Evolutionary conservation across 1,284 basidiomycete genomes (phyloP).

Genomic region (Ganoderma lucidum): DNA sequence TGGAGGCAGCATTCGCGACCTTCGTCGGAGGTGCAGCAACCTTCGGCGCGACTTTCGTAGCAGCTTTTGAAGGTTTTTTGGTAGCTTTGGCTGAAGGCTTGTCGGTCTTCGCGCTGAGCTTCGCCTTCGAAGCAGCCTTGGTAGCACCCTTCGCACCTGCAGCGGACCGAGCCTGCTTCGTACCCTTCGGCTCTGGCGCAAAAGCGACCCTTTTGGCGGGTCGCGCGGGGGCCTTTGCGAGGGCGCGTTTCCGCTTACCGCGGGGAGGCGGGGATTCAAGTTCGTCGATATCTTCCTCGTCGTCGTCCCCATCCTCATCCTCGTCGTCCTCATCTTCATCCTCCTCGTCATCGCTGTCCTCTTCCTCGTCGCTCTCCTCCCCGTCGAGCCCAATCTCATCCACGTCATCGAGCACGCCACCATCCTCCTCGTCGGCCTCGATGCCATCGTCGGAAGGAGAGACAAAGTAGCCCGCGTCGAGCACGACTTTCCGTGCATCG

Average conservation of each 20-base stretch:
- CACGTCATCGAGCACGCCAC: conserved; percentile 44
- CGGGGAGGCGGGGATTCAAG: conserved; percentile 38
- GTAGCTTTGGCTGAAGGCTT: conserved; percentile 17
- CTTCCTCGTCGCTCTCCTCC: conserved; percentile 32
- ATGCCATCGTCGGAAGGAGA: conserved; percentile 39
- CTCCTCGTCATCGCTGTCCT: conserved; percentile 34
- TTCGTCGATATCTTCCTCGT: conserved; percentile 30
- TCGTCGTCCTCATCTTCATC: conserved; percentile 38
- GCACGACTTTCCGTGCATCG: conserved; percentile 60
- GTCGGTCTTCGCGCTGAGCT: conserved; percentile 17
- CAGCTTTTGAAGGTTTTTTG: conserved; percentile 26
- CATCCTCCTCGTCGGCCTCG: conserved; percentile 41
- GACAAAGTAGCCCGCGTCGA: conserved; percentile 64
- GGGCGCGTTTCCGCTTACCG: conserved; percentile 57
- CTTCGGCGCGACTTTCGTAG: conserved; percentile 18
- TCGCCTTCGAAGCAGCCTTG: conserved; percentile 31
- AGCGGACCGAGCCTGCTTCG: conserved; percentile 43
- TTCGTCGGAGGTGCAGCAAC: conserved; percentile 35
- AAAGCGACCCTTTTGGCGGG: conserved; percentile 62
- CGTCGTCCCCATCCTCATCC: conserved; percentile 35
- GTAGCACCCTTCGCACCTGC: conserved; percentile 33
- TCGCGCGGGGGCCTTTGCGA: conserved; percentile 40
- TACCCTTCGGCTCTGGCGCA: conserved; percentile 41
- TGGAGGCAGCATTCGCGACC: conserved; percentile 36
- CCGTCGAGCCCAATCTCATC: conserved; percentile 41